Conservation (phyloP, 306 rosid species). For the Casuarina cunninghamiana region DNA sequence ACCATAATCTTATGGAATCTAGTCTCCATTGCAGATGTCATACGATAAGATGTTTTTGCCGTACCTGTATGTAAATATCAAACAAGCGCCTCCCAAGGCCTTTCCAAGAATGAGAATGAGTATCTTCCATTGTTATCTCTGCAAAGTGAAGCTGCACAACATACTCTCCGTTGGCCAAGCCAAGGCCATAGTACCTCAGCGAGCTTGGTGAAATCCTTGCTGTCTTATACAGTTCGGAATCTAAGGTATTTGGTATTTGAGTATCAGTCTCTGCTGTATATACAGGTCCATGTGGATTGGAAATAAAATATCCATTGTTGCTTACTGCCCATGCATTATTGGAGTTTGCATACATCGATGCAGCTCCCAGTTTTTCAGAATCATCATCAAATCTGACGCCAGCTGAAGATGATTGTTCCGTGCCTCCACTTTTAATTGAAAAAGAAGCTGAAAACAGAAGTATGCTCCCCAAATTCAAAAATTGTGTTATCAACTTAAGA, state of each 20-base stretch:
- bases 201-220: constrained; percentile 43
- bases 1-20: neutral
- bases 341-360: constrained; percentile 27
- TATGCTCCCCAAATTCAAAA: neutral
- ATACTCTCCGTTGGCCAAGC: constrained; percentile 30
- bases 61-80: constrained; percentile 44
- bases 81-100: constrained; percentile 44
- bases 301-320: constrained; percentile 33
- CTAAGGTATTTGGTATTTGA: constrained; percentile 31
- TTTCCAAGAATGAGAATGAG: constrained; percentile 34
- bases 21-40: neutral
- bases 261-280: constrained; percentile 27
- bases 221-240: constrained; percentile 37
- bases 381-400: constrained; percentile 29
- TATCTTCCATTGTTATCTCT: constrained; percentile 37
- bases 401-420: constrained; percentile 23
- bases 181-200: constrained; percentile 39
- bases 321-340: constrained; percentile 30
- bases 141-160: constrained; percentile 42
- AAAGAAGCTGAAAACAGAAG: constrained; percentile 33
- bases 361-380: constrained; percentile 34
- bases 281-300: constrained; percentile 33
- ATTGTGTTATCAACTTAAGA: neutral
- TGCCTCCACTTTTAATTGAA: constrained; percentile 38
- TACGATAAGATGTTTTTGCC: neutral